Percentiles rank a stretch among this genome's conserved stretches.
phyloP scores from a whole-genome alignment of 2,329 filamentous ascomycete genomes.

The Fusarium siculi region DNA sequence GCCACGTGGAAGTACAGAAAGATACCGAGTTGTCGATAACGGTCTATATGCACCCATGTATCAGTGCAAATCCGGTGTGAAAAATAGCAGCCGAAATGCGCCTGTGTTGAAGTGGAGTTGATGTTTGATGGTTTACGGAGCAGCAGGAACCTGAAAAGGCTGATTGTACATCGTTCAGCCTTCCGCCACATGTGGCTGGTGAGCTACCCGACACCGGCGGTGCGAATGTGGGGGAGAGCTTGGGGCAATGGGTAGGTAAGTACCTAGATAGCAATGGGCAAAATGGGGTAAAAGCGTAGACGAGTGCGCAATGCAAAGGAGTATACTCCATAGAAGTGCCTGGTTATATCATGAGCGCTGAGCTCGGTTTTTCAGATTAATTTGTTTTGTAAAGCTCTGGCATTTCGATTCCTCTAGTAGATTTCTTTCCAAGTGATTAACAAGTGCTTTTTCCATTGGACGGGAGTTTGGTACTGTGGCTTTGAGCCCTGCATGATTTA shows the following conservation, averaged over 20 bases:
- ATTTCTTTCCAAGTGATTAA: slow-evolving; percentile 12
- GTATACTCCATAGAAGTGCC: background rate
- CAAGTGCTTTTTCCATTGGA: slow-evolving; percentile 24
- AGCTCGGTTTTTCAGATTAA: too few relatives aligned
- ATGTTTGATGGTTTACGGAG: slow-evolving; percentile 5
- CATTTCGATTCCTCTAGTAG: background rate
- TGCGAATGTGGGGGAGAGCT: background rate
- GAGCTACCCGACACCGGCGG: slow-evolving; percentile 19
- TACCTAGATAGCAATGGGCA: background rate
- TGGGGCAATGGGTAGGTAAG: background rate
- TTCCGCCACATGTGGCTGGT: slow-evolving; percentile 35
- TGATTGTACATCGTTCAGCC: slow-evolving; percentile 17
- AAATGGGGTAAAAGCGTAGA: too few relatives aligned
- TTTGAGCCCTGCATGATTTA: slow-evolving; percentile 32
- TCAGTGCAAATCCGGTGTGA: slow-evolving; percentile 7
- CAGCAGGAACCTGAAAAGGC: slow-evolving; percentile 25
- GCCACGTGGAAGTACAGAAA: background rate
- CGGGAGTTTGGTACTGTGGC: slow-evolving; percentile 9
- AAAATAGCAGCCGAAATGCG: slow-evolving; percentile 30
- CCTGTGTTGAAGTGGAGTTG: slow-evolving; percentile 34
- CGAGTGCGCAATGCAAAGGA: background rate
- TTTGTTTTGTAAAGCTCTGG: background rate
- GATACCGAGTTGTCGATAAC: background rate
- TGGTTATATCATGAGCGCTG: background rate
- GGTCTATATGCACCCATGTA: background rate